Conservation (phyloP, 129 eudicot species). For the Tagetes patula region DNA sequence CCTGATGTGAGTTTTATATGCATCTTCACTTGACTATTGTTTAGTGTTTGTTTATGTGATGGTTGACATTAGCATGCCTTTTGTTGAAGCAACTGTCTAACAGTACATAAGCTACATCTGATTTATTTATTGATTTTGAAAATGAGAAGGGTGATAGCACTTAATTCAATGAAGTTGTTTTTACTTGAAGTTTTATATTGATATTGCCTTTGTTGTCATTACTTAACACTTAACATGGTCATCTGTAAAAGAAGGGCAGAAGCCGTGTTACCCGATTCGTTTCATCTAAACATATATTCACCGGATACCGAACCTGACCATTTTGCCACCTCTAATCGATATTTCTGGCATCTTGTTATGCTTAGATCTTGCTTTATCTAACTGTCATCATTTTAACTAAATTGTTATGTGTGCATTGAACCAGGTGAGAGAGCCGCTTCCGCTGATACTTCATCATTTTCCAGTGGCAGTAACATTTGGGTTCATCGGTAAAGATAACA, state of each 20-base stretch:
- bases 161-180: not conserved
- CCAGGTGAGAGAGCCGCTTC: slow-evolving; percentile 82
- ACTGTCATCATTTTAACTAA: not conserved
- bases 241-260: not conserved
- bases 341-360: not conserved
- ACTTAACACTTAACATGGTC: not conserved
- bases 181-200: not conserved
- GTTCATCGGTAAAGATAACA: slow-evolving; percentile 60
- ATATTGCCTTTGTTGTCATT: not conserved
- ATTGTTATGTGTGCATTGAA: slow-evolving; percentile 23
- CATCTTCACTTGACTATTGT: not conserved
- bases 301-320: not conserved
- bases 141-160: not conserved
- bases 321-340: not conserved
- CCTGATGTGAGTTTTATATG: slow-evolving; percentile 57
- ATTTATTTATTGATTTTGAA: too few relatives aligned
- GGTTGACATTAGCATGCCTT: not conserved
- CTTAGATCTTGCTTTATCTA: not conserved
- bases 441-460: slow-evolving; percentile 83
- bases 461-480: slow-evolving; percentile 88
- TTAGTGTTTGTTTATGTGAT: not conserved
- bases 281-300: not conserved
- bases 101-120: too few relatives aligned
- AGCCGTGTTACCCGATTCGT: not conserved
- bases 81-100: not conserved